phyloP scores from a whole-genome alignment of 2,329 filamentous ascomycete species.

The Coniochaeta hoffmannii region DNA sequence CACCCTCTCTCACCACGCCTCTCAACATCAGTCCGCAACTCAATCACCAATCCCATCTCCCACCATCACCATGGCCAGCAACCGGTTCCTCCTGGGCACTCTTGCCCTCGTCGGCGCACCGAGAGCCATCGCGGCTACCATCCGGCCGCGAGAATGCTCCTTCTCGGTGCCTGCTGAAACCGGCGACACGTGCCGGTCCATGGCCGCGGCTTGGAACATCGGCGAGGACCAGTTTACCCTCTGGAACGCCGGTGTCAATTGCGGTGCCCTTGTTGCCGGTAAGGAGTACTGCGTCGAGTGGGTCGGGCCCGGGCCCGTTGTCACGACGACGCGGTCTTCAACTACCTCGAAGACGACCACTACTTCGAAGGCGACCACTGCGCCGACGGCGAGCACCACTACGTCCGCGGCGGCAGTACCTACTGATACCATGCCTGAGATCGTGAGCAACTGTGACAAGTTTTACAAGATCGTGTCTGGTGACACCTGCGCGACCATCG shows the following conservation, averaged over 20 bases:
- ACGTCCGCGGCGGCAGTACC: neutral
- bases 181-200: neutral
- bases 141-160: neutral
- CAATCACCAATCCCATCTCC: no score
- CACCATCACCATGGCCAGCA: no score
- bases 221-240: neutral
- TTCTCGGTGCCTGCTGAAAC: neutral
- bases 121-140: neutral
- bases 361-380: neutral
- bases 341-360: neutral
- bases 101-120: neutral
- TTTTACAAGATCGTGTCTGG: neutral
- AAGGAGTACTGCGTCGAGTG: neutral
- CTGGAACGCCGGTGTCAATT: neutral
- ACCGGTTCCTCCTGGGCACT: no score
- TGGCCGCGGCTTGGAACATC: neutral
- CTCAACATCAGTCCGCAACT: no score
- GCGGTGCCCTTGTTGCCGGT: neutral
- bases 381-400: neutral
- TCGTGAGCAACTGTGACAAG: neutral
- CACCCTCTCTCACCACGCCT: no score
- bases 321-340: neutral
- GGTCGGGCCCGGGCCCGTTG: neutral
- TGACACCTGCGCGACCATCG: conserved; percentile 1
- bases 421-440: neutral